Percentiles rank a stretch among this genome's conserved stretches.
phyloP scores from a whole-genome alignment of 1,139 yeast species.

The Yarrowia galli region DNA sequence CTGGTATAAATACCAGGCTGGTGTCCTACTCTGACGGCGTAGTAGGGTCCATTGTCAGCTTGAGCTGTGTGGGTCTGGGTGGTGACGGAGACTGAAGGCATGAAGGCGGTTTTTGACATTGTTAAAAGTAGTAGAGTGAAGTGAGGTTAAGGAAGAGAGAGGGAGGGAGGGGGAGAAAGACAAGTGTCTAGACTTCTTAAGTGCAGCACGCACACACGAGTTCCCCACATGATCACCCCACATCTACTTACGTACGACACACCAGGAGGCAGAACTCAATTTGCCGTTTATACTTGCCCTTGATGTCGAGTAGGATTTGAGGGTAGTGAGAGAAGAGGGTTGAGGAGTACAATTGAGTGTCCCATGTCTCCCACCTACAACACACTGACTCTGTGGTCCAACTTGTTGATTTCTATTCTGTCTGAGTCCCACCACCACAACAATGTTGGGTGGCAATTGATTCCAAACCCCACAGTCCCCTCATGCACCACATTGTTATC shows the following conservation, averaged over 20 bases:
- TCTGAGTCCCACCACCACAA: too few species aligned
- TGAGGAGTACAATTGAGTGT: not conserved
- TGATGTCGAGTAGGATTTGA: not conserved
- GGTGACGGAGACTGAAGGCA: conserved; percentile 8
- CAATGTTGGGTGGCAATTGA: conserved; percentile 13
- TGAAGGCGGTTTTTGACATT: conserved; percentile 16
- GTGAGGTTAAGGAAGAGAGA: not conserved
- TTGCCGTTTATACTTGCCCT: conserved; percentile 12
- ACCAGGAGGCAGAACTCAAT: conserved; percentile 11
- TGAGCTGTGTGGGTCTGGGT: conserved; percentile 8
- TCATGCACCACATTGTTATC: conserved; percentile 28
- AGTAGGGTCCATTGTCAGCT: conserved; percentile 24
- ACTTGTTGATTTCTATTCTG: too few species aligned
- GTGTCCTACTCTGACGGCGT: conserved; percentile 24
- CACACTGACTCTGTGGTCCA: too few species aligned
- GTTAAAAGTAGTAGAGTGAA: not conserved
- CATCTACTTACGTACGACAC: not conserved
- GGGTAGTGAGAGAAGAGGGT: not conserved
- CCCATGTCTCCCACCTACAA: too few species aligned
- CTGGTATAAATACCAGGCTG: conserved; percentile 18
- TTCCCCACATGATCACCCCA: conserved; percentile 35
- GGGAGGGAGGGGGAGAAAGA: conserved; percentile 2
- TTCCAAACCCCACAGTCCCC: conserved; percentile 18
- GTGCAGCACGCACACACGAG: not conserved
- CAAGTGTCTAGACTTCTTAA: conserved; percentile 7